Evolutionary conservation across 192 early-diverging fungal species (phyloP).

Genomic region (Coemansia sp.): DNA sequence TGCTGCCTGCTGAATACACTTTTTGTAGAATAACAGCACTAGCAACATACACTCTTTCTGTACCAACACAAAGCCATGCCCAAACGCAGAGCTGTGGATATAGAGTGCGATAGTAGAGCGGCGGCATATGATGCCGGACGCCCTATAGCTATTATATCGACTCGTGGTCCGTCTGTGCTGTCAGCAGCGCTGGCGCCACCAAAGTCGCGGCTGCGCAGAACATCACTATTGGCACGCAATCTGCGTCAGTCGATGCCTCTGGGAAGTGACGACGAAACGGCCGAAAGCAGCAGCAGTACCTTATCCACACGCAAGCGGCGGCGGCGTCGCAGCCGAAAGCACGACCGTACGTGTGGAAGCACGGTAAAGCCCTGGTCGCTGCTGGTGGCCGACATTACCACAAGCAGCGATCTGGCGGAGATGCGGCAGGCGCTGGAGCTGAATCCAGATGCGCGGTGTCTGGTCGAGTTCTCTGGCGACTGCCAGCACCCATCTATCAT

Average conservation of each 20-base stretch:
- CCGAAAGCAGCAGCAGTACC: too few relatives aligned
- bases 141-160: slow-evolving; percentile 36
- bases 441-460: slow-evolving; percentile 27
- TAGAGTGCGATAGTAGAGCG: not conserved
- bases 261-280: not conserved
- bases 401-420: slow-evolving; percentile 11
- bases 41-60: not conserved
- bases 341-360: not conserved
- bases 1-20: not conserved
- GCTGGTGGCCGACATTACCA: slow-evolving; percentile 22
- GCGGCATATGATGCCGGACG: not conserved
- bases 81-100: not conserved
- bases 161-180: slow-evolving; percentile 34
- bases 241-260: not conserved
- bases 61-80: not conserved
- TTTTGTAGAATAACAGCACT: not conserved
- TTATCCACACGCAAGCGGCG: not conserved
- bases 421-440: slow-evolving; percentile 24
- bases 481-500: slow-evolving; percentile 22
- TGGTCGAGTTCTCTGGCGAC: slow-evolving; percentile 27
- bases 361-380: slow-evolving; percentile 8
- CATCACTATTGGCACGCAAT: slow-evolving; percentile 23
- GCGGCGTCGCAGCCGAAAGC: slow-evolving; percentile 3
- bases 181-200: slow-evolving; percentile 25
- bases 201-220: slow-evolving; percentile 16